Evolutionary conservation across 257 asterid genomes (phyloP).

Genomic region (Gentiana macrophylla): DNA sequence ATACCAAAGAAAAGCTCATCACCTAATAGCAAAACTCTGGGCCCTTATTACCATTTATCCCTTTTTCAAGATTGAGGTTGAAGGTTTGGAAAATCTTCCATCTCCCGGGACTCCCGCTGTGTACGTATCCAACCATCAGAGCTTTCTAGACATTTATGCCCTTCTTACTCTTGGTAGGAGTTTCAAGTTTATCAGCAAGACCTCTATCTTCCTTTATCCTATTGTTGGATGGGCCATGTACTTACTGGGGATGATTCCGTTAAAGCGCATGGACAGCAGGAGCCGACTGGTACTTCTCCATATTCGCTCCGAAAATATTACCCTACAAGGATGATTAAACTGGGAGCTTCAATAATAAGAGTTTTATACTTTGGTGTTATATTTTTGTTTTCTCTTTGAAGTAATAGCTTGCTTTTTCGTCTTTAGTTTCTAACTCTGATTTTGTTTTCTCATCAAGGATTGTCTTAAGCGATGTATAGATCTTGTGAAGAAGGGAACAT

Average conservation of each 20-base stretch:
- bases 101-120: conserved; percentile 65
- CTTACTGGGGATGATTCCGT: conserved; percentile 74
- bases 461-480: conserved; percentile 81
- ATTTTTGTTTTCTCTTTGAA: background rate
- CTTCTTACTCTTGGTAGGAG: conserved; percentile 83
- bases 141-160: conserved; percentile 85
- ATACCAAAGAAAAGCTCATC: conserved; percentile 67
- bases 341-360: background rate
- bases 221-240: conserved; percentile 98
- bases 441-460: conserved; percentile 35
- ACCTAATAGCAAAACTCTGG: conserved; percentile 69
- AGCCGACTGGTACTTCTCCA: conserved; percentile 65
- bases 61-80: conserved; percentile 59
- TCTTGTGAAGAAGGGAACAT: conserved; percentile 82
- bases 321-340: background rate
- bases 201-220: conserved; percentile 79
- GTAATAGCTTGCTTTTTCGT: background rate
- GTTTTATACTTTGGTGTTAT: no score
- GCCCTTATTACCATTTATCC: conserved; percentile 61
- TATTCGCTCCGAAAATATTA: conserved; percentile 2
- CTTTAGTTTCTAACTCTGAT: conserved; percentile 10
- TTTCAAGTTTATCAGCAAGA: conserved; percentile 97
- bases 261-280: conserved; percentile 94
- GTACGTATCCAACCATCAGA: conserved; percentile 93
- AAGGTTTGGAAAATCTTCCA: conserved; percentile 85